Percentiles rank a stretch among this genome's conserved stretches.
These are phyloP conservation scores for Trichoderma brevicompactum DNA, from an alignment of 2,329 filamentous ascomycete genomes.

Conservation along the genomic window DNA sequence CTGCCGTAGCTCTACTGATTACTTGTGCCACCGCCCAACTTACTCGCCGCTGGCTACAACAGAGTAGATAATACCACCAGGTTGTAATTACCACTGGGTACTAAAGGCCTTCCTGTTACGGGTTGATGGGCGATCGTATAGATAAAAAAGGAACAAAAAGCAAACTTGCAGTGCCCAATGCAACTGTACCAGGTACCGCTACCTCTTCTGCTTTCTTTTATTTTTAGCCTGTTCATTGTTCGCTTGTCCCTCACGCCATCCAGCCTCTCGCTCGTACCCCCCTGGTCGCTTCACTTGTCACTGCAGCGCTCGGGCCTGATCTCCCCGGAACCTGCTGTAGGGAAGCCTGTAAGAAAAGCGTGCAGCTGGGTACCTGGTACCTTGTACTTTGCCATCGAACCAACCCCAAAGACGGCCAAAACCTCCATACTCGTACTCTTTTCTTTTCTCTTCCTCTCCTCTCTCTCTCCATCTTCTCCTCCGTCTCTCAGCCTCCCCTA, in stretches of 20 bases:
- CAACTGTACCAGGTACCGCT: no score
- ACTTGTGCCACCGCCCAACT: no score
- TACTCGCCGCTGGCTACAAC: no score
- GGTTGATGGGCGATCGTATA: no score
- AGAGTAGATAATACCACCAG: no score
- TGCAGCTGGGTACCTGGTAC: constrained; percentile 4
- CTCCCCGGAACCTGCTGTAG: constrained; percentile 10
- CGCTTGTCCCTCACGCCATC: neutral
- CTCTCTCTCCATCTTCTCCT: neutral
- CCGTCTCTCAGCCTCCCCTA: neutral
- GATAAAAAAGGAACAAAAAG: no score
- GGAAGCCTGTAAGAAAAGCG: neutral
- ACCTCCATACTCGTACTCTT: neutral
- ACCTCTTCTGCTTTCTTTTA: no score
- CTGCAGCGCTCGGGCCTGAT: constrained; percentile 22
- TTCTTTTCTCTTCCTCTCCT: neutral
- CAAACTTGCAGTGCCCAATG: no score
- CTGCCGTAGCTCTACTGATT: no score
- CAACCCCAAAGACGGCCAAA: neutral
- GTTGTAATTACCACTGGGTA: no score
- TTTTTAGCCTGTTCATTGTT: neutral
- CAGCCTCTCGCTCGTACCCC: neutral
- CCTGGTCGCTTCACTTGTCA: neutral
- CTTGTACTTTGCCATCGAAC: constrained; percentile 5
- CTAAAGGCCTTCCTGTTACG: no score